Percentiles rank a stretch among this genome's conserved stretches.
Evolutionary conservation across 1,139 yeast species (phyloP).

Genomic region (Saccharomyces uvarum): DNA sequence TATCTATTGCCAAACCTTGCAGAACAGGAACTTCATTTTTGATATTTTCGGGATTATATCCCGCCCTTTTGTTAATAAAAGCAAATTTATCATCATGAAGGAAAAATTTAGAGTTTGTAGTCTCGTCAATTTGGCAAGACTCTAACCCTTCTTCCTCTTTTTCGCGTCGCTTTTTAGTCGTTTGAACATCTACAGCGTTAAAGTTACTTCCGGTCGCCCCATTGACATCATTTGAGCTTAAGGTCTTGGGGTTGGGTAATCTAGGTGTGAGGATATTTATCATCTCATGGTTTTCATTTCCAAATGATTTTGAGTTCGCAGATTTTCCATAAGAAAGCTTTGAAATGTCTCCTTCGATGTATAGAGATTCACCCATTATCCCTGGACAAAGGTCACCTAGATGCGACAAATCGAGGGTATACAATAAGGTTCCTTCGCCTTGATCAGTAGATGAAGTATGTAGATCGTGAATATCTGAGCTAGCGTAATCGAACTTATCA

Average conservation of each 20-base stretch:
- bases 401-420: conserved; percentile 1
- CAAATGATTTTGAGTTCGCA: not conserved
- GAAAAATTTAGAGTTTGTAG: not conserved
- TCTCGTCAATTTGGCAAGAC: not conserved
- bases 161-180: not conserved
- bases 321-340: not conserved
- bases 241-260: not conserved
- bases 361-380: not conserved
- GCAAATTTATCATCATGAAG: not conserved
- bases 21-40: not conserved
- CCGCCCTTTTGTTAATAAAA: not conserved
- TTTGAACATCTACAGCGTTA: not conserved
- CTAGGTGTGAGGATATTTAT: not conserved
- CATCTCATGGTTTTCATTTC: not conserved
- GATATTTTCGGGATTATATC: not conserved
- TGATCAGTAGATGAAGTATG: not conserved
- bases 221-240: not conserved
- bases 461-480: not conserved
- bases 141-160: not conserved
- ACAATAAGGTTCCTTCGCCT: conserved; percentile 2
- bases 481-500: conserved; percentile 49
- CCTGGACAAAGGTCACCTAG: conserved; percentile 4
- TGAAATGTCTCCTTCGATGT: not conserved
- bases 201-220: not conserved
- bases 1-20: not conserved